Evolutionary conservation across 2,329 filamentous ascomycete genomes (phyloP), one percentile per base, ranked within the genome.

Genomic region (Fusarium irregulare): DNA sequence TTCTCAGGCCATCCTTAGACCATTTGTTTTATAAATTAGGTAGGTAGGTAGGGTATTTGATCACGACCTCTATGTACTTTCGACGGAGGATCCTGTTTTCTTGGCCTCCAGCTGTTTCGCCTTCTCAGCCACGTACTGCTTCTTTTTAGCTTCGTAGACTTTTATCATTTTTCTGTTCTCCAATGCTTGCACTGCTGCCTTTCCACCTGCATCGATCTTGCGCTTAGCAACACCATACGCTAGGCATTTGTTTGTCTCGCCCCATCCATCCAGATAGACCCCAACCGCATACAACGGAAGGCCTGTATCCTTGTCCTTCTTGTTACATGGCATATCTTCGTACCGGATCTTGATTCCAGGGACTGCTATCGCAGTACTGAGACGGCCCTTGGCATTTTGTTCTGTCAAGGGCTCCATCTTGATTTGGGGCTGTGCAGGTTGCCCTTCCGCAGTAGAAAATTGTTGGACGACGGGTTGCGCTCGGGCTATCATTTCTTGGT

Each of bases 131-230:
- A 79, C 32, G 51, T 81, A 83, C 1, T 80, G 82, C 60, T 76
- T 77, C 78, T 86, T 89, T 75, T 85, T 86, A 23, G 82, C 80
- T 23, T 77, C 74, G 41, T 85, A 85, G 25, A 78, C 75, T 66
- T 83, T 84, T 49, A 89, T 87, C 68, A 92, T 71, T 73, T 90
- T 91, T 77, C 89, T 90, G 75, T 93, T 90, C 44, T 85, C 82
- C 76, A 94, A 74, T 1, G 90, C 91, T 70, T 83, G 82, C 44
- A 82, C 79, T 1, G 92, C 92, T 2, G 92, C 92, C 70, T 87
- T 89, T 16, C 86, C 82, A 0, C 89, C 90, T 2, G 92, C 92
- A 60, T 93, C 90, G 60, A 87, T 88, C 80, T 93, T 93, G 57
- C 86, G 88, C 67, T 88, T 80, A 2, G 87, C 92, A 32, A 85